These are phyloP conservation scores for Mollisia scopiformis DNA, from an alignment of 2,329 filamentous ascomycete species.

Conservation along the genomic window DNA sequence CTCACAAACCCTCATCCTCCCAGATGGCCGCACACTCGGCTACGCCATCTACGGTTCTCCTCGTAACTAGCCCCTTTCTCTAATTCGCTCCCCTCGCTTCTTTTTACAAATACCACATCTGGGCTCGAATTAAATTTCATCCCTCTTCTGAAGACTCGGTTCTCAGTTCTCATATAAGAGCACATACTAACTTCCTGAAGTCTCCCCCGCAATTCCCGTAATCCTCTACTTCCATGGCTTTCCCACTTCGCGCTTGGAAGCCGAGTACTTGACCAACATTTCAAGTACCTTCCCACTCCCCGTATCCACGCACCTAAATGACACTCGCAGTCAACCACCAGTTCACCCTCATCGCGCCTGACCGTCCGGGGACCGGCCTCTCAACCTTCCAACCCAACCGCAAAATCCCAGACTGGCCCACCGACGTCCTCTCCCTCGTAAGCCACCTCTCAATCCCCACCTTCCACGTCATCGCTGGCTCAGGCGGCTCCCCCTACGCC, in stretches of 20 bases:
- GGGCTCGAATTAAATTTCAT: too few species aligned
- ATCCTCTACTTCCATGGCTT: slow-evolving; percentile 46
- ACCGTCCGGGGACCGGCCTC: slow-evolving; percentile 47
- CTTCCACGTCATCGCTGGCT: slow-evolving; percentile 48
- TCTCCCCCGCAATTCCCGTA: neutral
- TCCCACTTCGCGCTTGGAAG: slow-evolving; percentile 46
- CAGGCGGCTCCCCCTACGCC: slow-evolving; percentile 50
- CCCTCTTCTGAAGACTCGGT: too few species aligned
- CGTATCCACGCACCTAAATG: too few species aligned
- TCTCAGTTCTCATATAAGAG: too few species aligned
- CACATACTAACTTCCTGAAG: too few species aligned
- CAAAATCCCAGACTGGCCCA: slow-evolving; percentile 41
- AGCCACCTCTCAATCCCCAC: slow-evolving; percentile 42
- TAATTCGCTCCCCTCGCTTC: too few species aligned
- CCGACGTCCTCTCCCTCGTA: slow-evolving; percentile 45
- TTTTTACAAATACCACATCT: too few species aligned
- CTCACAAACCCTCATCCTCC: slow-evolving; percentile 35
- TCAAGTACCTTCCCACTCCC: neutral
- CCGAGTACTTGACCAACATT: slow-evolving; percentile 32
- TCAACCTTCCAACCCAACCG: slow-evolving; percentile 39
- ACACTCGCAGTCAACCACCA: too few species aligned
- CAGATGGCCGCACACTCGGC: slow-evolving; percentile 44
- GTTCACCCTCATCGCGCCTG: slow-evolving; percentile 43
- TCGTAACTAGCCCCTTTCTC: slow-evolving; percentile 19
- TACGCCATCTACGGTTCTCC: slow-evolving; percentile 47